Percentiles rank a stretch among this genome's conserved stretches.
These are phyloP conservation scores for Stylonectria norvegica DNA, from an alignment of 2,329 filamentous ascomycete species.

Conservation along the genomic window DNA sequence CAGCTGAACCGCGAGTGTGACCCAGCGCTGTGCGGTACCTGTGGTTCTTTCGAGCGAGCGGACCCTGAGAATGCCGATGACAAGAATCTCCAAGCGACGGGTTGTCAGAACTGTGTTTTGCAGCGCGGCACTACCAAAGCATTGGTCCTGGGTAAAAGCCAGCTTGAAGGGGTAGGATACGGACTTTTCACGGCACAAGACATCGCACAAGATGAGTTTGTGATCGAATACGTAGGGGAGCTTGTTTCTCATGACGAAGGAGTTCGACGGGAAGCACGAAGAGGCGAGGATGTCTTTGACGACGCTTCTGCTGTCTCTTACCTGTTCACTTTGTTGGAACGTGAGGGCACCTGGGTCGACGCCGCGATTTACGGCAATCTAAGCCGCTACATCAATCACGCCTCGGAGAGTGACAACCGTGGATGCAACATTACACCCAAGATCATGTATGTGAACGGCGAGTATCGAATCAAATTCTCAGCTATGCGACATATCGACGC, in stretches of 20 bases:
- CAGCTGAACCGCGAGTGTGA: slow-evolving; percentile 77
- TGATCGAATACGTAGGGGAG: slow-evolving; percentile 80
- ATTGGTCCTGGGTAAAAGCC: slow-evolving; percentile 66
- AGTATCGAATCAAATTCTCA: slow-evolving; percentile 72
- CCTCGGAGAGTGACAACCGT: slow-evolving; percentile 47
- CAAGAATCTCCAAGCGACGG: slow-evolving; percentile 51
- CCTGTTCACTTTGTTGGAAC: slow-evolving; percentile 57
- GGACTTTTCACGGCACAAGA: slow-evolving; percentile 70
- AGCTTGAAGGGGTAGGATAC: slow-evolving; percentile 66
- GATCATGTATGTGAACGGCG: slow-evolving; percentile 70
- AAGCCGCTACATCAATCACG: slow-evolving; percentile 80
- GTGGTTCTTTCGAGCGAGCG: slow-evolving; percentile 65
- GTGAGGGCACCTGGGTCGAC: slow-evolving; percentile 66
- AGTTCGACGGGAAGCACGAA: slow-evolving; percentile 61
- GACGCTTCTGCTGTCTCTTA: slow-evolving; percentile 62
- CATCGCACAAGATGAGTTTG: slow-evolving; percentile 65
- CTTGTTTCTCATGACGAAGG: slow-evolving; percentile 68
- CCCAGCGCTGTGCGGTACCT: slow-evolving; percentile 67
- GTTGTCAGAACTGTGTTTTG: slow-evolving; percentile 69
- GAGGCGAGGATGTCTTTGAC: slow-evolving; percentile 56
- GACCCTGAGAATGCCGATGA: slow-evolving; percentile 65
- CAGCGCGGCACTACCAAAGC: slow-evolving; percentile 65
- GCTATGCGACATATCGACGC: slow-evolving; percentile 63
- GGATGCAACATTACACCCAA: slow-evolving; percentile 62
- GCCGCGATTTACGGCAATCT: slow-evolving; percentile 76